Evolutionary conservation across 495 filamentous ascomycete genomes (phyloP).

Genomic region (Penicillium salamii): DNA sequence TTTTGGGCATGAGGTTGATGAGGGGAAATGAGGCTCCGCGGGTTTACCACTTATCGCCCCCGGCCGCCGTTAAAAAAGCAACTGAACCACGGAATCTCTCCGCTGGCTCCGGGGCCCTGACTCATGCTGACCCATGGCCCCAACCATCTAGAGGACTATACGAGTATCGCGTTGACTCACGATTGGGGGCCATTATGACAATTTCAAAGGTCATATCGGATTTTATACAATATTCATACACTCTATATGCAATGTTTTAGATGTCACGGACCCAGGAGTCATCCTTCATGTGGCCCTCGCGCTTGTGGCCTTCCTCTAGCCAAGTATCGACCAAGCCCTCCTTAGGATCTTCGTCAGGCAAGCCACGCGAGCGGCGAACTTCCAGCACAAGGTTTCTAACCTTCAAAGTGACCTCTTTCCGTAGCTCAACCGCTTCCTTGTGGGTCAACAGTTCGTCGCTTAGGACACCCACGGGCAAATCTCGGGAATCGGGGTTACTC

Average conservation of each 20-base stretch:
- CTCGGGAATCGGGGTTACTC: conserved; percentile 25
- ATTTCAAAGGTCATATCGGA: conserved; percentile 1
- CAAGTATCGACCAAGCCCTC: conserved; percentile 63
- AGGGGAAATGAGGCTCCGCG: conserved; percentile 6
- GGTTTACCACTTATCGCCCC: conserved; percentile 15
- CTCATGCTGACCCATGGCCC: no score
- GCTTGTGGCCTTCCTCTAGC: conserved; percentile 49
- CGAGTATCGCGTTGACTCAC: no score
- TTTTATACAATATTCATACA: conserved; percentile 22
- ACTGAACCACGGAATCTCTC: no score
- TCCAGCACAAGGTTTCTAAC: conserved; percentile 78
- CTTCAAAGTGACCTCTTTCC: conserved; percentile 76
- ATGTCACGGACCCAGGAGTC: conserved; percentile 62
- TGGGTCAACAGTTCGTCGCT: conserved; percentile 68
- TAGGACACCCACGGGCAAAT: conserved; percentile 56
- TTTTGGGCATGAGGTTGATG: conserved; percentile 42
- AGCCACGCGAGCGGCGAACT: conserved; percentile 65
- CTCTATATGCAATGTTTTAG: conserved; percentile 28
- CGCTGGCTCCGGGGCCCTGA: no score
- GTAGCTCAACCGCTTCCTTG: conserved; percentile 69
- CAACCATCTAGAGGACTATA: no score
- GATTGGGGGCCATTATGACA: neutral
- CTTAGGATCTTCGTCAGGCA: conserved; percentile 76
- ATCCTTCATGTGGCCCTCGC: conserved; percentile 61
- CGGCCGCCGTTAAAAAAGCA: neutral